phyloP scores from a whole-genome alignment of 2,329 filamentous ascomycete genomes.

The Ustulina deusta region DNA sequence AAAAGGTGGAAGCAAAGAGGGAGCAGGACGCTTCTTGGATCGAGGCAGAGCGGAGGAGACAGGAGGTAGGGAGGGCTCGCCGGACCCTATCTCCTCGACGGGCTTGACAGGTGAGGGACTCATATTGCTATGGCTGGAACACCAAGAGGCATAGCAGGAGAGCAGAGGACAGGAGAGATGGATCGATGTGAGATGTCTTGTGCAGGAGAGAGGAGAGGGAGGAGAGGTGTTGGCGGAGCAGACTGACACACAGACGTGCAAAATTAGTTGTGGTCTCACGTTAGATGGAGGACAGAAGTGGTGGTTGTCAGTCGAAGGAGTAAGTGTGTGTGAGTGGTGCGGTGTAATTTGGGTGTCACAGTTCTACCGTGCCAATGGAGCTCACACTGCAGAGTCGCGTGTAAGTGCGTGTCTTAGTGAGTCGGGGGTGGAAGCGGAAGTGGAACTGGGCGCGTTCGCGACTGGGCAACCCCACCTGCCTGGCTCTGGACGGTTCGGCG shows the following conservation, averaged over 20 bases:
- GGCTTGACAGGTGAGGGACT: constrained; percentile 47
- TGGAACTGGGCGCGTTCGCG: constrained; percentile 39
- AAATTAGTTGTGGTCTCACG: constrained; percentile 40
- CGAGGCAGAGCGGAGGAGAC: constrained; percentile 53
- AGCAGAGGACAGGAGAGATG: constrained; percentile 1
- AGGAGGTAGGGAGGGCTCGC: constrained; percentile 54
- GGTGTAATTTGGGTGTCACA: constrained; percentile 1
- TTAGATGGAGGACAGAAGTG: constrained; percentile 12
- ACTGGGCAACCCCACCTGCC: constrained; percentile 33
- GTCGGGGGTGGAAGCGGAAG: constrained; percentile 33
- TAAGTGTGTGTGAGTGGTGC: constrained; percentile 1
- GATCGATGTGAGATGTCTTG: neutral
- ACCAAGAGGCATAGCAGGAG: constrained; percentile 46
- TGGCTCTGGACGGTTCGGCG: constrained; percentile 13
- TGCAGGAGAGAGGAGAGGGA: constrained; percentile 7
- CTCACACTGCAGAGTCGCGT: constrained; percentile 42
- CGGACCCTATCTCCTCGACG: constrained; percentile 52
- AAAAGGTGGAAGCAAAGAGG: constrained; percentile 81
- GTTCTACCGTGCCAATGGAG: constrained; percentile 33
- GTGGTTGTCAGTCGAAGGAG: neutral
- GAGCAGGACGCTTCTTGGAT: constrained; percentile 73
- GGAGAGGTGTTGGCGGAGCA: neutral
- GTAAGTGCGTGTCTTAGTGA: constrained; percentile 39
- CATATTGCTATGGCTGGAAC: constrained; percentile 43
- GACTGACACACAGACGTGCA: constrained; percentile 21